Conservation (phyloP, 116 monocot species). For the Posidonia oceanica region DNA sequence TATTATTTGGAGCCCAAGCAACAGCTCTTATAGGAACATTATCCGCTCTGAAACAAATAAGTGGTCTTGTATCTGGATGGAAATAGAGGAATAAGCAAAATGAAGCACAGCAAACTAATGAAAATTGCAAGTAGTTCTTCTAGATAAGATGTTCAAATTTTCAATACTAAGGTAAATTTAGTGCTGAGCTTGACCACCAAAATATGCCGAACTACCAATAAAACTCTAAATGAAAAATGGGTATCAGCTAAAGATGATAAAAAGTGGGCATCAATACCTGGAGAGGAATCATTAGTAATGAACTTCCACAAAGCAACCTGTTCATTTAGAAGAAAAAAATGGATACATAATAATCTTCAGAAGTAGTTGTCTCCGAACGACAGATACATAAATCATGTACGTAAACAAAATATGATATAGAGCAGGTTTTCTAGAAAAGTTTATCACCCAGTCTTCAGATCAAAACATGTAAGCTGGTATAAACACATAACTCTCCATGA, state of each 20-base stretch:
- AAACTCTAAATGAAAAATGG: no score
- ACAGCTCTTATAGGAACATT: constrained; percentile 73
- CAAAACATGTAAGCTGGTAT: no score
- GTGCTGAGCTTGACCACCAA: no score
- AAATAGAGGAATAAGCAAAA: neutral
- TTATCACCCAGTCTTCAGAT: no score
- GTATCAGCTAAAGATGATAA: neutral
- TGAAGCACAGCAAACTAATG: constrained; percentile 1
- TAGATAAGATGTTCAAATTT: no score
- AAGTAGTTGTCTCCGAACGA: no score
- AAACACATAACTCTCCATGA: no score
- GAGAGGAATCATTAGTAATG: constrained; percentile 25
- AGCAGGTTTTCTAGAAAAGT: no score
- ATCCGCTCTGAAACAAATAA: constrained; percentile 73
- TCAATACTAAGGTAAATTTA: no score
- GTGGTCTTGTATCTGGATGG: constrained; percentile 56
- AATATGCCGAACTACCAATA: no score
- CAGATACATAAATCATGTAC: no score
- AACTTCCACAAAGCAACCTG: constrained; percentile 97
- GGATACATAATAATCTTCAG: neutral
- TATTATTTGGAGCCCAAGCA: constrained; percentile 47
- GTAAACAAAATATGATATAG: no score
- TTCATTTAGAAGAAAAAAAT: neutral
- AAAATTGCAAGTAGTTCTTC: neutral
- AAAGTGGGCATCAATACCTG: constrained; percentile 33